Percentiles rank a stretch among this genome's conserved stretches.
These are phyloP conservation scores for Parastagonospora avenae DNA, from an alignment of 2,329 filamentous ascomycete species.

Conservation along the genomic window DNA sequence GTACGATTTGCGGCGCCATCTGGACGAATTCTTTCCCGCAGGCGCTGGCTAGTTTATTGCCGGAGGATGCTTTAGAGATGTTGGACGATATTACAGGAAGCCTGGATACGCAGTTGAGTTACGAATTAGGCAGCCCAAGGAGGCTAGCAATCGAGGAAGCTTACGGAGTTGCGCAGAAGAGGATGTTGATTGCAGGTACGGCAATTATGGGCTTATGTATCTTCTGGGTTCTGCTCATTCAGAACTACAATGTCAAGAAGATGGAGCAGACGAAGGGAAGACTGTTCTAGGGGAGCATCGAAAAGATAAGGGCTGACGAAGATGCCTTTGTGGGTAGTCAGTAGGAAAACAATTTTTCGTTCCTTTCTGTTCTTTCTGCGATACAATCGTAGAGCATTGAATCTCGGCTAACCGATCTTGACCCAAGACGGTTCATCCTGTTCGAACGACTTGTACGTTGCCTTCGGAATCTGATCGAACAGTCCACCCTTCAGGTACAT, in stretches of 20 bases:
- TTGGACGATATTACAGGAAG: constrained; percentile 48
- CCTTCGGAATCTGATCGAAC: constrained; percentile 27
- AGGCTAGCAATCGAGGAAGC: constrained; percentile 50
- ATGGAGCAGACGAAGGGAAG: constrained; percentile 23
- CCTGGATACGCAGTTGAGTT: constrained; percentile 41
- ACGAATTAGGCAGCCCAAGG: constrained; percentile 52
- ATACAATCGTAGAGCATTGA: neutral
- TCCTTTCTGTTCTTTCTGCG: no score
- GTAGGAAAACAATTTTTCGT: no score
- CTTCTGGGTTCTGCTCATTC: constrained; percentile 21
- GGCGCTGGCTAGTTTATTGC: constrained; percentile 46
- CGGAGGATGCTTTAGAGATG: constrained; percentile 46
- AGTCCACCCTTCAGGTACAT: constrained; percentile 33
- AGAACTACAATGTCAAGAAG: constrained; percentile 21
- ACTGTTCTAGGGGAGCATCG: constrained; percentile 8
- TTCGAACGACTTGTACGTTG: constrained; percentile 20
- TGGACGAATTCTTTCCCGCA: constrained; percentile 60
- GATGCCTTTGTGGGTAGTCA: no score
- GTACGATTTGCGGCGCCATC: constrained; percentile 63
- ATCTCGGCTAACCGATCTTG: constrained; percentile 27
- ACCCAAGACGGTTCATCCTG: constrained; percentile 32
- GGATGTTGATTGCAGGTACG: constrained; percentile 54
- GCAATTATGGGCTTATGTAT: constrained; percentile 20
- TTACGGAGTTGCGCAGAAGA: constrained; percentile 52
- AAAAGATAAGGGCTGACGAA: no score